phyloP scores from a whole-genome alignment of 331 rosid species.

The Cucumis variabilis region DNA sequence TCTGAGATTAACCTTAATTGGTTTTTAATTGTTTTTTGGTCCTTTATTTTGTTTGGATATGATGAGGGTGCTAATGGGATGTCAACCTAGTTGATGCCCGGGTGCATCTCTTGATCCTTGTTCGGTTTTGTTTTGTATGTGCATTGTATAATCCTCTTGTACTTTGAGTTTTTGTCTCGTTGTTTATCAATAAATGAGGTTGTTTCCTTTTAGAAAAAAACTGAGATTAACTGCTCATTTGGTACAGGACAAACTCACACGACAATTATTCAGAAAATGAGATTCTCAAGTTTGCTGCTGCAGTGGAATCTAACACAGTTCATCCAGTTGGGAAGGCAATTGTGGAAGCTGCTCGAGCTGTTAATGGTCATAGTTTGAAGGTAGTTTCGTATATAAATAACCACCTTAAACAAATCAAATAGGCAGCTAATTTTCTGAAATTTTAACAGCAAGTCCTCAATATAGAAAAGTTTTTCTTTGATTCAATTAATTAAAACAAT shows the following conservation, averaged over 20 bases:
- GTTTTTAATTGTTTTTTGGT: too few species aligned
- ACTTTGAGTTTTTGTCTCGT: too few species aligned
- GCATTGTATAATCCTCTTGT: too few species aligned
- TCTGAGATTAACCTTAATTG: neutral
- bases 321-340: conserved; percentile 98
- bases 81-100: too few species aligned
- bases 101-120: too few species aligned
- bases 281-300: conserved; percentile 88
- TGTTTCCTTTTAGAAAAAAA: too few species aligned
- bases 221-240: conserved; percentile 17
- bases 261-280: conserved; percentile 70
- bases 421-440: conserved; percentile 1
- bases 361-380: conserved; percentile 63
- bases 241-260: conserved; percentile 54
- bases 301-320: conserved; percentile 86
- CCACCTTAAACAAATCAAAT: neutral
- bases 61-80: too few species aligned
- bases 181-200: too few species aligned
- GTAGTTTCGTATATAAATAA: conserved; percentile 37
- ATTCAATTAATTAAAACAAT: neutral
- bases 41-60: too few species aligned
- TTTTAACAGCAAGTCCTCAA: neutral
- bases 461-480: neutral
- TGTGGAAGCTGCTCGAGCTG: conserved; percentile 81
- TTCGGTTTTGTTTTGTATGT: too few species aligned